phyloP scores from a whole-genome alignment of 768 basidiomycete genomes.

The Hericium alpestre region DNA sequence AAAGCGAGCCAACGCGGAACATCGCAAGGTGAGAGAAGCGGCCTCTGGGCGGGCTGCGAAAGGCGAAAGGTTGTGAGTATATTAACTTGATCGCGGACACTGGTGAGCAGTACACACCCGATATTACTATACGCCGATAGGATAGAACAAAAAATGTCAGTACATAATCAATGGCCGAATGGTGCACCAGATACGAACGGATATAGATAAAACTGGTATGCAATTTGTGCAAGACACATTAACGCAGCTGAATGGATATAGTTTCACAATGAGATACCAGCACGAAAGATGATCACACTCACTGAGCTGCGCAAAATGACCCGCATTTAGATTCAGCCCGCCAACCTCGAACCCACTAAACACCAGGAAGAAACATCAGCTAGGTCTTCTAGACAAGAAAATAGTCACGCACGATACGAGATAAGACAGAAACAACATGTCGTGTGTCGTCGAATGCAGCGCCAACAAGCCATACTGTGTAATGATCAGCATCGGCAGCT shows the following conservation, averaged over 20 bases:
- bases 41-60: constrained; percentile 60
- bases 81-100: background rate
- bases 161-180: background rate
- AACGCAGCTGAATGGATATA: constrained; percentile 53
- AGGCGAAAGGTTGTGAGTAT: background rate
- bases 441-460: constrained; percentile 80
- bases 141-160: background rate
- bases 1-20: constrained; percentile 78
- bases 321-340: constrained; percentile 85
- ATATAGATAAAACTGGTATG: constrained; percentile 85
- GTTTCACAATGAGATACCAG: constrained; percentile 3
- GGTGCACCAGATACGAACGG: constrained; percentile 42
- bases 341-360: constrained; percentile 47
- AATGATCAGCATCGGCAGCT: constrained; percentile 78
- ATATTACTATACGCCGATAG: constrained; percentile 20
- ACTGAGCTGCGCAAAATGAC: constrained; percentile 89
- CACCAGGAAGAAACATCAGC: constrained; percentile 35
- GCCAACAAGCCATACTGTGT: constrained; percentile 85
- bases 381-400: background rate
- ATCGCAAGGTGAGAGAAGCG: constrained; percentile 79
- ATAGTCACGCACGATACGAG: constrained; percentile 62
- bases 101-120: constrained; percentile 16
- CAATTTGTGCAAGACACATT: constrained; percentile 91
- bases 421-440: constrained; percentile 87
- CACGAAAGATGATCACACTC: constrained; percentile 15